Base-by-base conservation (phyloP, 2,329 filamentous ascomycete genomes). In the Apiospora marii region DNA sequence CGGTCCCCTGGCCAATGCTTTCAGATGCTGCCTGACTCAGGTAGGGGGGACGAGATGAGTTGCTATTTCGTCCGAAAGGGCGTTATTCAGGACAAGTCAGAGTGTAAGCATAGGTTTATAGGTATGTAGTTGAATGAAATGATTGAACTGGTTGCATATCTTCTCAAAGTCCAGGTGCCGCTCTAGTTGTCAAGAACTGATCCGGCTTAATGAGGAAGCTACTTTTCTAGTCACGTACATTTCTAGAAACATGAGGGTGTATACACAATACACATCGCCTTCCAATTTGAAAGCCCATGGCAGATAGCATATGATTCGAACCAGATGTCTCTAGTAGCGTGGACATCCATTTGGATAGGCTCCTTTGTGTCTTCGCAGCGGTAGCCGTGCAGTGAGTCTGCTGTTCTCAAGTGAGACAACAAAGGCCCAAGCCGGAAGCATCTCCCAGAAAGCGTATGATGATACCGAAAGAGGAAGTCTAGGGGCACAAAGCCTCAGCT, bases 371-470 rank as follows among this genome's bases (percentile, higher is more conserved):
- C 19, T 41, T 22, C 5, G 41, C 22, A 22, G 22, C 13, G n/a
- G 34, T 64, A 61, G 30, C 19, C 19, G 58, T 24, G 67, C 67
- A 69, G 44, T 37, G 48, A 22, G 12, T 49, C 19, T 49, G 67
- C 43, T 27, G 67, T 69, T 69, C 67, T 37, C 37, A 41, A 48
- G 43, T 37, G 44, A 49, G 67, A 69, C 67, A 49, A 69, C 67
- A 69, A 69, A 69, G 67, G 49, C 67, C 44, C 10, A 48, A 34
- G 16, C 67, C 67, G 67, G 67, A 49, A 69, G 13, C 58, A 61
- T 61, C 53, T 61, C 10, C 53, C 30, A 61, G 16, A 30, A 61
- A 34, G 30, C 19, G 19, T 64, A 34, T 49, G n/a, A 16, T 4
- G n/a, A 49, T 37, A 37, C 44, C 27, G 67, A 49, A 30, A 30